Base-by-base conservation (phyloP, 352 stramenopile genomes). In the Phytopythium vexans region DNA sequence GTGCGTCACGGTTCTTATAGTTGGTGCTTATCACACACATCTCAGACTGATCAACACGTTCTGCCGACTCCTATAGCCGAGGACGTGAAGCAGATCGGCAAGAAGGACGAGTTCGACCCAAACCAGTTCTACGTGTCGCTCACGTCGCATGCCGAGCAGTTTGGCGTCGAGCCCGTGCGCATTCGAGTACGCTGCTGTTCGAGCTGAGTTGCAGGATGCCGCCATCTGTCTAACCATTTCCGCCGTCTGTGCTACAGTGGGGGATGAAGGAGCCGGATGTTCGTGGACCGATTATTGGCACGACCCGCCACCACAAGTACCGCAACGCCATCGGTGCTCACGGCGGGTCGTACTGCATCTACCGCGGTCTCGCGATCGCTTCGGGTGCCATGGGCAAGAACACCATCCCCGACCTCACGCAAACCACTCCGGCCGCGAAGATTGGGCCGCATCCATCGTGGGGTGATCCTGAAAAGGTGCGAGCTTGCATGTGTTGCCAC, bases 301-400 rank as follows among this genome's bases (percentile, higher is more conserved):
- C 95, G 4, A 97, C 98, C 52, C 86, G 94, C 54, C 94, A 98
- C 70, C 87, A 97, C 54, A 89, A 94, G 49, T 97, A 98, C 61
- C 81, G 97, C 34, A 99, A 99, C 69, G 96, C 97, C 46, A 99
- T 99, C 60, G 97, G 97, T 7, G 97, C 97, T 0, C 97, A 99
- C 63, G 90, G 91, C 15, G 97, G 97, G 14, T 98, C 88, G 21
- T 99, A 99, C 74, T 99, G 94, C 64, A 95, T 99, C 62, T 99
- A 99, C 62, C 98, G 96, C 31, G 97, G 96, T 10, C 67, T 99
- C 11, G 97, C 97, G 9, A 96, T 82, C 52, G 84, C 84, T 5
- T 81, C 82, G 5, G 82, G 82, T 11, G 78, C 77, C n/a, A 75
- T 94, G 60, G 73, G 69, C 56, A 92, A 82, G 64, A 77, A 64